Evolutionary conservation across 169 alveolate genomes (phyloP).

Genomic region (Besnoitia besnoiti): DNA sequence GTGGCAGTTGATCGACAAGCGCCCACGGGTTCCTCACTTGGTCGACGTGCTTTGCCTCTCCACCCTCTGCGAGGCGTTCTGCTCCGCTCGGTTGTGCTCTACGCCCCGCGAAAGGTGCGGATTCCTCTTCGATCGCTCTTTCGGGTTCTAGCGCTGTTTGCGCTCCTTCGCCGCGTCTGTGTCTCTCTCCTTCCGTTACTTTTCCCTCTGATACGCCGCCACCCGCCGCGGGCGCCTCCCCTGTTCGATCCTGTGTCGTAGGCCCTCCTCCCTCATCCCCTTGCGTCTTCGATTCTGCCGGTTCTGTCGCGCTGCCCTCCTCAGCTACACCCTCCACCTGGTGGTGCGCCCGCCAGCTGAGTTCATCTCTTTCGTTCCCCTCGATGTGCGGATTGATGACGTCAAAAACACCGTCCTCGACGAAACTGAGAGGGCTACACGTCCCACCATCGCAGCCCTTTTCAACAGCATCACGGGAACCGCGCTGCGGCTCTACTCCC

Average conservation of each 20-base stretch:
- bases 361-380: background rate
- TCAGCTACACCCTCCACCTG: background rate
- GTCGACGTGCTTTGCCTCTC: background rate
- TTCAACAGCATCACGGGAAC: too few relatives aligned
- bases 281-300: background rate
- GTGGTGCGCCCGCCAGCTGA: background rate
- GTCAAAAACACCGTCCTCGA: slow-evolving; percentile 5
- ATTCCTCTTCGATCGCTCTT: too few relatives aligned
- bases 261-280: background rate
- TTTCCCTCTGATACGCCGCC: too few relatives aligned
- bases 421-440: background rate
- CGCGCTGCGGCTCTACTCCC: too few relatives aligned
- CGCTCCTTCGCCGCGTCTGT: too few relatives aligned
- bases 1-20: too few relatives aligned
- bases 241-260: background rate
- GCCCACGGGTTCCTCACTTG: background rate
- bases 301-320: background rate
- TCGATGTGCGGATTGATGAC: slow-evolving; percentile 12
- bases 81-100: too few relatives aligned
- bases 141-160: too few relatives aligned
- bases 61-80: background rate
- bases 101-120: too few relatives aligned
- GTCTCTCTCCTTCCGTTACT: too few relatives aligned
- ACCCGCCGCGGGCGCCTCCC: too few relatives aligned
- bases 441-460: background rate